Base-by-base conservation (phyloP, 768 basidiomycete genomes). In the Rhizopogon rudus region DNA sequence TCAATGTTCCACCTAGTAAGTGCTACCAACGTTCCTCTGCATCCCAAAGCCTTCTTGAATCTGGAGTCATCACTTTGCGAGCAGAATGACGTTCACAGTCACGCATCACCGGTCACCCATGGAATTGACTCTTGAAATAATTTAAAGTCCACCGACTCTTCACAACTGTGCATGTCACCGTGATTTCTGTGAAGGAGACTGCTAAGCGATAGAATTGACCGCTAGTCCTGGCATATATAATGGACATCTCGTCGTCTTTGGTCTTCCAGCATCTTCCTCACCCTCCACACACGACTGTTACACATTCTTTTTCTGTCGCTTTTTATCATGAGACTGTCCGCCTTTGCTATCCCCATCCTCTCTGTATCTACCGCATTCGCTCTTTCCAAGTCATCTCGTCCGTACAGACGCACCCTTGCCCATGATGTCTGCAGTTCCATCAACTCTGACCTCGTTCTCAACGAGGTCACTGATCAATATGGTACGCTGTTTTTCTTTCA, bases 381-480 rank as follows among this genome's bases (percentile, higher is more conserved):
- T 59, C 57, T 44, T 44, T 52, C 60, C 2, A 44, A 20, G 13
- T 7, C 31, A 10, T 40, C 44, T 40, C 58, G 10, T 14, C 52
- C 55, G 6, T 55, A 54, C 28, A 55, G 42, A 31, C 57, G 53
- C 16, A 20, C 57, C 25, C 17, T 2, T 10, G 12, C 16, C 14
- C 53, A 53, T 2, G 65, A 63, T 44, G 41, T 46, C 14, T 67
- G 66, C 14, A 61, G 58, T 20, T 43, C 59, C 31, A 49, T 67
- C 31, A 28, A 56, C 13, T 44, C 40, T 1, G 52, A 63, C n/a
- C 57, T 67, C 5, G 57, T 56, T 5, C 60, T 67, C 40, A 10
- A 60, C 3, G 63, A 67, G 6, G 29, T 53, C 10, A 40, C 60
- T 7, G 14, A 33, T 6, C 12, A 44, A 6, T 48, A 59, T 28